Base-by-base conservation (phyloP, 129 eudicot genomes). In the Mikania micrantha region DNA sequence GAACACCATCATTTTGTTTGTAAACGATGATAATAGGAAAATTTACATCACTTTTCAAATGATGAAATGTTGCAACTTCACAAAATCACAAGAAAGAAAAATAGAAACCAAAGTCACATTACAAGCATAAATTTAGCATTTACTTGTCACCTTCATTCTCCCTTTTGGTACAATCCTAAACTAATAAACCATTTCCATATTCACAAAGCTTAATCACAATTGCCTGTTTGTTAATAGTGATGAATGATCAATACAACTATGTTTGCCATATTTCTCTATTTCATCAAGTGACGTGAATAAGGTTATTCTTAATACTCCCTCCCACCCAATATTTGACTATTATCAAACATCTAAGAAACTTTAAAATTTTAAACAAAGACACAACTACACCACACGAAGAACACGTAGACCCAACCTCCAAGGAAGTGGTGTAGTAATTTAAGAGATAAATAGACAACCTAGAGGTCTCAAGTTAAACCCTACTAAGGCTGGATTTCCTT, bases 91-190 rank as follows among this genome's bases (percentile, higher is more conserved):
- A 53, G 52, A 64, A 22, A 40, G 16, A 0, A 9, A 27, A n/a
- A 60, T 32, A 7, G 19, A 17, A 34, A 60, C 28, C 7, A 15
- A 34, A 20, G 36, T 15, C 49, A 52, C 32, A 17, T 32, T 39
- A 50, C 58, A 44, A 22, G 57, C 56, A 65, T 28, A 65, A 28
- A 64, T 44, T 45, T 65, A 65, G 41, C 38, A 41, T 15, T 41
- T 65, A 41, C 69, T 25, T 41, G 24, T 64, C 53, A 64, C 40
- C 40, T 41, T 16, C 47, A 11, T 10, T 41, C n/a, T 3, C 4
- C 47, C 16, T n/a, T n/a, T 45, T 45, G 7, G 52, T 8, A 45
- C 16, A n/a, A 45, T 45, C 52, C 52, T 45, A 4, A n/a, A 45
- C 7, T 19, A 21, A 59, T n/a, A n/a, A 41, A 41, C 47, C 16